A percentile compares a stretch with the other conserved stretches of the same genome.
Evolutionary conservation across 116 monocot genomes (phyloP).

Genomic region (Papilionanthe hybrid): DNA sequence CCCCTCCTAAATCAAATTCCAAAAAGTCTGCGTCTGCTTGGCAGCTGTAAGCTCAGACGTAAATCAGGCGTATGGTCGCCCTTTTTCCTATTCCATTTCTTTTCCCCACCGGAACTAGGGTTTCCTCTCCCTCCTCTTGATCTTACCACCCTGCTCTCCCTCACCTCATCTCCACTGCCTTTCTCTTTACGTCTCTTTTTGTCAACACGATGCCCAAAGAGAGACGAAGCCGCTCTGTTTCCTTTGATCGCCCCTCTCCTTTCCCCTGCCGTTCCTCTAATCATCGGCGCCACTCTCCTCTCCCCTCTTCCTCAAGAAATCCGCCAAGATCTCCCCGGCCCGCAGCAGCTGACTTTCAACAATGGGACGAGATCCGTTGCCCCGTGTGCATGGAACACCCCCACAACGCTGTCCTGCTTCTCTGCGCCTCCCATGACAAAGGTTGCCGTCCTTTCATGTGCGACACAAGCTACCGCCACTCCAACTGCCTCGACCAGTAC

Average conservation of each 20-base stretch:
- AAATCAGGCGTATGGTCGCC: background rate
- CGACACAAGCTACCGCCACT: slow-evolving; percentile 73
- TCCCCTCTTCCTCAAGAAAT: background rate
- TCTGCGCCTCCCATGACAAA: slow-evolving; percentile 55
- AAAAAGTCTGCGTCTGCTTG: too few relatives aligned
- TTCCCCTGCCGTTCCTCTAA: slow-evolving; percentile 27
- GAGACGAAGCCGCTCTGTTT: slow-evolving; percentile 38
- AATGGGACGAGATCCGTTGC: slow-evolving; percentile 76
- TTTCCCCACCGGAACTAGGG: background rate
- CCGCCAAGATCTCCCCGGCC: background rate
- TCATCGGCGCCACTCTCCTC: slow-evolving; percentile 12
- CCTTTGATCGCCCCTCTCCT: slow-evolving; percentile 54
- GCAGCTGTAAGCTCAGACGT: too few relatives aligned
- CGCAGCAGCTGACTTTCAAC: slow-evolving; percentile 28
- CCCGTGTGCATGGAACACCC: slow-evolving; percentile 88
- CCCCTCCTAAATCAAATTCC: too few relatives aligned
- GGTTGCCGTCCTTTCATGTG: slow-evolving; percentile 90
- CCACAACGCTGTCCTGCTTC: slow-evolving; percentile 79
- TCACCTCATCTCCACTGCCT: background rate
- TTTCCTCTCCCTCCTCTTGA: background rate
- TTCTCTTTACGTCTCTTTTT: background rate
- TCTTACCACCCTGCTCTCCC: background rate
- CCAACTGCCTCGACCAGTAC: slow-evolving; percentile 83
- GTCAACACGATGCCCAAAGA: slow-evolving; percentile 52
- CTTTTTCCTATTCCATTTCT: background rate